Evolutionary conservation across 1,284 basidiomycete species (phyloP), one percentile per base, ranked within the genome.

Genomic region (Marasmius sp.): DNA sequence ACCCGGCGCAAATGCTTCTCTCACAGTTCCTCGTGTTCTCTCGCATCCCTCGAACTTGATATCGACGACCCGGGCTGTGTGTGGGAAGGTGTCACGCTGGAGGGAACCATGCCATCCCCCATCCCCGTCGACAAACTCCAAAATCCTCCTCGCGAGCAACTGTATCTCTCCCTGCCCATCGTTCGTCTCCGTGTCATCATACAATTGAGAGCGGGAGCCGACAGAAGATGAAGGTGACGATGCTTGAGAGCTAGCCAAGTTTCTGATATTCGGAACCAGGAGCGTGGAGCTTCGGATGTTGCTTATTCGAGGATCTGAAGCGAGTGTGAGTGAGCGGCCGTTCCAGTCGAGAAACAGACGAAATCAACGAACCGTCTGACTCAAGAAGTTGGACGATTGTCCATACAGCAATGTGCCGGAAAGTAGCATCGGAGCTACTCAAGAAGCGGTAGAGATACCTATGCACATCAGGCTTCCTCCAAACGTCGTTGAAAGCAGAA

Each of bases 231-330:
- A n/a, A n/a, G n/a, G n/a, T n/a, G n/a, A n/a, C n/a, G n/a, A n/a
- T n/a, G n/a, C n/a, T n/a, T n/a, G 82, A 53, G 33, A 55, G 47
- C n/a, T n/a, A 16, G 94, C 87, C 34, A 98, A 86, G 68, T 88
- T 87, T 49, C 89, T 87, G 66, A 97, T 95, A 64, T 93, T 92
- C 10, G 93, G 88, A 53, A 94, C 85, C 66, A 98, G 81, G 61
- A 93, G 80, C 58, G 81, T 82, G 1, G 95, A 97, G 64, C 78
- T 85, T 60, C 94, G 92, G 72, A 98, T 95, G 77, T 93, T 95
- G 74, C 85, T 90, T 61, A 92, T 92, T 50, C 93, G 89, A n/a
- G 92, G 88, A 74, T 97, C 95, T 90, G 68, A 20, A 62, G 50
- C 61, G 2, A 39, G n/a, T 58, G 48, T 64, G 34, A 58, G 27